Base-by-base conservation (phyloP, 768 basidiomycete genomes). In the Lactifluus subvellereus region DNA sequence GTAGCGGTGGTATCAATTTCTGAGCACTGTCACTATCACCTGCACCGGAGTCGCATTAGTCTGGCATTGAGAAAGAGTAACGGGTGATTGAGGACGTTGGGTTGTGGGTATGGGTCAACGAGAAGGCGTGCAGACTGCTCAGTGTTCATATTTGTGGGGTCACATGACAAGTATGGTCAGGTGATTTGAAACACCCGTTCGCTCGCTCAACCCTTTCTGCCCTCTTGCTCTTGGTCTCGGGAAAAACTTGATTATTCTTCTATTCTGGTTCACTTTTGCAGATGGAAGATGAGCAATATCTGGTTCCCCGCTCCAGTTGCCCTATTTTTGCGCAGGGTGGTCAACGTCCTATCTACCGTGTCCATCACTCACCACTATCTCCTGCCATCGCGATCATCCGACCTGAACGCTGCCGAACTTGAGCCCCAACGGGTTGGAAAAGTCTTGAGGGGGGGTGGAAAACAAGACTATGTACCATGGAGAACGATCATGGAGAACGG, bases 331-430 rank as follows among this genome's bases (percentile, higher is more conserved):
- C 86, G 81, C 65, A 78, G 88, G 62, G 75, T 91, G 38, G 80
- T 84, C 62, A 87, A 88, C 66, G 82, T 81, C 43, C 79, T 91
- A 48, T 87, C 87, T 0, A 77, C 85, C 0, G 73, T 89, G n/a
- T 87, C 88, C 0, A 81, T 90, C 32, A 84, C 88, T 4, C 82
- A 82, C 69, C 84, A 88, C 32, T 88, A 84, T 70, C 69, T 84
- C 45, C 67, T 75, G 35, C 76, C 74, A 30, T 73, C 69, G 57
- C 69, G 33, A 2, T 51, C 63, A 16, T 30, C 53, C 20, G 57
- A 59, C 62, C 40, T 63, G 65, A 52, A 64, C 61, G 33, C 38
- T 18, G 27, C 54, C 33, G 54, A 30, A 50, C 9, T 40, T 13
- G 14, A 30, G 33, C 51, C 49, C n/a, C 52, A 48, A 40, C 18